A percentile compares a stretch with the other conserved stretches of the same genome.
phyloP scores from a whole-genome alignment of 768 basidiomycete species.

The Gymnopilus dilepis region DNA sequence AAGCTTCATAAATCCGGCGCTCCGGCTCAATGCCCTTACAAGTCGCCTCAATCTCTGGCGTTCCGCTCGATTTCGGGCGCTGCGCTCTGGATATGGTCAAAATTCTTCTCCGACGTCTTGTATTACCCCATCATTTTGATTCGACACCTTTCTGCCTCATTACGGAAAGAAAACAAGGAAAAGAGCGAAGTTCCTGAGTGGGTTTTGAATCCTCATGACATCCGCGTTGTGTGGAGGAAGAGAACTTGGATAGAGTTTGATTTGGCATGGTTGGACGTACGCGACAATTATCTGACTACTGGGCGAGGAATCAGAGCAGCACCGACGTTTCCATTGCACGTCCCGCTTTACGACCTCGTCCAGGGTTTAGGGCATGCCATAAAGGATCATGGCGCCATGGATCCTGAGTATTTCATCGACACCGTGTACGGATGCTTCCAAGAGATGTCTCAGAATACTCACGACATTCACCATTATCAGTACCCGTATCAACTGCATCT shows the following conservation, averaged over 20 bases:
- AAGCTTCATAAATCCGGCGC: constrained; percentile 13
- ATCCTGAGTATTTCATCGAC: constrained; percentile 11
- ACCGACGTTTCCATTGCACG: constrained; percentile 15
- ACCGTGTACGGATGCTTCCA: constrained; percentile 17
- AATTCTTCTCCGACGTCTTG: not conserved
- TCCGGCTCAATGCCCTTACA: constrained; percentile 18
- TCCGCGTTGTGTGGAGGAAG: constrained; percentile 14
- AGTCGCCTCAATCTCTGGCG: constrained; percentile 21
- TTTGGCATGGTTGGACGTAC: constrained; percentile 17
- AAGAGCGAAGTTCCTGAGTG: not conserved
- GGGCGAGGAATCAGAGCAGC: constrained; percentile 16
- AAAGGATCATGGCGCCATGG: constrained; percentile 15
- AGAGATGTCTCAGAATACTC: constrained; percentile 15
- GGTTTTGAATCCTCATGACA: constrained; percentile 12
- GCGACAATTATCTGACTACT: constrained; percentile 18
- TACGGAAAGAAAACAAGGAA: not conserved
- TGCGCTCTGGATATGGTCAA: constrained; percentile 18
- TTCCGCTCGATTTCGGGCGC: constrained; percentile 9
- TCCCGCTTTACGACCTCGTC: constrained; percentile 18
- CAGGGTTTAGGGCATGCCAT: constrained; percentile 10
- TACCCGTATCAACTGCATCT: constrained; percentile 17
- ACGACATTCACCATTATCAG: constrained; percentile 20
- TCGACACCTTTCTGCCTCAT: not conserved
- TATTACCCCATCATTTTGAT: constrained; percentile 7
- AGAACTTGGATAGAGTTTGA: constrained; percentile 19